phyloP scores from a whole-genome alignment of 2,329 filamentous ascomycete species.

The Aureobasidium namibiae region DNA sequence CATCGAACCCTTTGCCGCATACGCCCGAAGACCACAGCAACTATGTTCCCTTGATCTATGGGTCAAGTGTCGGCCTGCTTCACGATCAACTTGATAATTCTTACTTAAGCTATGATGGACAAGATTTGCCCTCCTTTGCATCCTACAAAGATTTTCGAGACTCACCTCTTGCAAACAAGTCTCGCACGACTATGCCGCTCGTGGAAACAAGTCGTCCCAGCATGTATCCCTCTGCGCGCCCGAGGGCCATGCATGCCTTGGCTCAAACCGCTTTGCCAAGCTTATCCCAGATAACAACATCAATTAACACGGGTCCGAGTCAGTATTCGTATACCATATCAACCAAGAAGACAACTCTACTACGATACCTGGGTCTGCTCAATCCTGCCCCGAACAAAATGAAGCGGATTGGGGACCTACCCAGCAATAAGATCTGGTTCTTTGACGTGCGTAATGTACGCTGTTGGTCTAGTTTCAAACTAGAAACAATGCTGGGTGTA shows the following conservation, averaged over 20 bases:
- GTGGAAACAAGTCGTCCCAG: slow-evolving; percentile 16
- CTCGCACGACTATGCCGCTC: background rate
- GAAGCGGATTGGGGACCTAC: slow-evolving; percentile 62
- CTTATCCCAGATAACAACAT: background rate
- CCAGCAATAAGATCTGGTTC: slow-evolving; percentile 80
- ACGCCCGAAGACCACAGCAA: background rate
- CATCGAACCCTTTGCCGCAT: background rate
- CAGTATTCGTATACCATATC: background rate
- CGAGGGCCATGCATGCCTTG: background rate
- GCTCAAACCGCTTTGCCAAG: background rate
- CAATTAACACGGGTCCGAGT: background rate
- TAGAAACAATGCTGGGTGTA: slow-evolving; percentile 48
- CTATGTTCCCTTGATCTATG: background rate
- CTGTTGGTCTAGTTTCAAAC: slow-evolving; percentile 72
- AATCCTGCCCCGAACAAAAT: slow-evolving; percentile 84
- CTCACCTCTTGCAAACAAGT: background rate
- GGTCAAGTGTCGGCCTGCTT: background rate
- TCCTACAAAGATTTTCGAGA: background rate
- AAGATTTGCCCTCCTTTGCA: background rate
- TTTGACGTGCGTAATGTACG: slow-evolving; percentile 88
- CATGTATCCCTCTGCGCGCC: background rate
- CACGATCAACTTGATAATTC: background rate
- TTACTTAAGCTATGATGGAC: background rate
- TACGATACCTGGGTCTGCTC: slow-evolving; percentile 66
- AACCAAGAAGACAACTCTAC: slow-evolving; percentile 53